Conservation (phyloP, 306 rosid genomes). For the Rubus parviflorus region DNA sequence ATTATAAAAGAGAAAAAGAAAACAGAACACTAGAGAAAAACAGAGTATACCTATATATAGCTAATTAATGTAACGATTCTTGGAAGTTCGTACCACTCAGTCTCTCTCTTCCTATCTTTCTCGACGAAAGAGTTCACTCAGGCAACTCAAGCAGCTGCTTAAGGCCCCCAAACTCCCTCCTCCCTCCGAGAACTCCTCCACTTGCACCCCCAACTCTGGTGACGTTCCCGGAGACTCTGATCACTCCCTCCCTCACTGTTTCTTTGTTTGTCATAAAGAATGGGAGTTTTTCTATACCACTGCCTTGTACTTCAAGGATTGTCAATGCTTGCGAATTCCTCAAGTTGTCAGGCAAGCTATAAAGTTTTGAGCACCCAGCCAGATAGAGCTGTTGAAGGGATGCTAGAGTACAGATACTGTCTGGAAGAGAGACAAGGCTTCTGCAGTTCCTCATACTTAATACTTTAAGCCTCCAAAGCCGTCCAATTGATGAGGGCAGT, state of each 20-base stretch:
- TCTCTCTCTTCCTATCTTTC: no score
- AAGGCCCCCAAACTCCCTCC: no score
- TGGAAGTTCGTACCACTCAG: no score
- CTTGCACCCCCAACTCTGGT: no score
- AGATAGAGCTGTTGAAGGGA: background rate
- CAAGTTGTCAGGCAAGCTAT: background rate
- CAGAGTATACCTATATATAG: no score
- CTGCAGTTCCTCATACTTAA: constrained; percentile 3
- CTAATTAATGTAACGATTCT: no score
- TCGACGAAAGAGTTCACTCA: no score
- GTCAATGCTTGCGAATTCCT: background rate
- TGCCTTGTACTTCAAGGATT: background rate
- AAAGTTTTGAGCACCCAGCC: background rate
- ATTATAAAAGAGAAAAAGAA: no score
- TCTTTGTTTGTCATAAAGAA: background rate
- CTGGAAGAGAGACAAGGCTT: background rate
- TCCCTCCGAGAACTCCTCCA: no score
- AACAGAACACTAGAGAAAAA: no score
- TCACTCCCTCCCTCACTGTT: background rate
- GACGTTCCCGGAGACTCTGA: no score
- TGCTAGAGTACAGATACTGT: background rate
- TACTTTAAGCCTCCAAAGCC: background rate
- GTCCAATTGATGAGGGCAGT: background rate
- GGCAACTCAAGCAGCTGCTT: no score
- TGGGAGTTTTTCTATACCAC: background rate